A percentile compares a stretch with the other conserved stretches of the same genome.
Conservation (phyloP, 257 asterid genomes). For the Solanum verrucosum region DNA sequence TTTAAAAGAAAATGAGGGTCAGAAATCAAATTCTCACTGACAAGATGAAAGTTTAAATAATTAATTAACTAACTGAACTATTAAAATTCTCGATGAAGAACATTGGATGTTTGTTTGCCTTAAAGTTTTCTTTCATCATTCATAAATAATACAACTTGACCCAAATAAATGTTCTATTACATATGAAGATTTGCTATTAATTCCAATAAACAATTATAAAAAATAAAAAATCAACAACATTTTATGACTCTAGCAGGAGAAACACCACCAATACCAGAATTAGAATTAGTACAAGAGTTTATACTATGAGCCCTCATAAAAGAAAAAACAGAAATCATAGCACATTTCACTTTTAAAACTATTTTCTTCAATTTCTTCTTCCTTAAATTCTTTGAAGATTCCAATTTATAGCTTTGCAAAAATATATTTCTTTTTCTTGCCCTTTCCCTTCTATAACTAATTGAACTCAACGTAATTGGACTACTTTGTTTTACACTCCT, state of each 20-base stretch:
- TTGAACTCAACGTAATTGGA: constrained; percentile 24
- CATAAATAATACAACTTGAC: neutral
- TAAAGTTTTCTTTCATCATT: neutral
- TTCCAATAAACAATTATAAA: neutral
- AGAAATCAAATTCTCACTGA: neutral
- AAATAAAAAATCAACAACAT: constrained; percentile 2
- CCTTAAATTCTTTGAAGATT: constrained; percentile 4
- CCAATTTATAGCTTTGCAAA: constrained; percentile 42
- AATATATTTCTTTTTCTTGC: constrained; percentile 43
- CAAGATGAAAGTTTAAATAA: accelerated
- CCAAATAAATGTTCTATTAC: no score
- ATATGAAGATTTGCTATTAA: neutral
- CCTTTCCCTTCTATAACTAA: constrained; percentile 34
- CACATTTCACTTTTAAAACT: constrained; percentile 21
- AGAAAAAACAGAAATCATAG: constrained; percentile 25
- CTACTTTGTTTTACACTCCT: constrained; percentile 7
- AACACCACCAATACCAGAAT: constrained; percentile 16
- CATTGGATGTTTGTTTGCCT: neutral
- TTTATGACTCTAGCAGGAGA: constrained; percentile 26
- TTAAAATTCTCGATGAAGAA: no score
- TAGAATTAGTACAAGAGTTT: constrained; percentile 21
- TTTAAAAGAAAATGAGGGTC: accelerated
- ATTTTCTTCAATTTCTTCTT: constrained; percentile 29
- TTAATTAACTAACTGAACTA: neutral
- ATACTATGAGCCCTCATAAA: constrained; percentile 30